phyloP scores from a whole-genome alignment of 2,329 filamentous ascomycete genomes.

The Calonectria honghensis region DNA sequence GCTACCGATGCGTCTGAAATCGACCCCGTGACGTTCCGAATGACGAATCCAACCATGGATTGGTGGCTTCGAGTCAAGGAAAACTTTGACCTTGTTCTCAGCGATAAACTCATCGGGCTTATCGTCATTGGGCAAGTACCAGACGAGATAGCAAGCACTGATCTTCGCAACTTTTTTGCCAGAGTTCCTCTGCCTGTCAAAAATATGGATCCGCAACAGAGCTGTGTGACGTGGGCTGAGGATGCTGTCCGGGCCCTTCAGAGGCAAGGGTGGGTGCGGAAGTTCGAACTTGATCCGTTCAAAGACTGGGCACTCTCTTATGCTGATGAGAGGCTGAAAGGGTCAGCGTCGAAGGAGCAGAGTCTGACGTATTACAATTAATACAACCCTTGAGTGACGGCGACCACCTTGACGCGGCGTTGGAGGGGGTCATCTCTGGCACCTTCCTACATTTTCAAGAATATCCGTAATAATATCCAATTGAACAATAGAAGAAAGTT shows the following conservation, averaged over 20 bases:
- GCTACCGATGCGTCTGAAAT: slow-evolving; percentile 58
- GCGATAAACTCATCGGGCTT: slow-evolving; percentile 54
- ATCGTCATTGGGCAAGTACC: slow-evolving; percentile 55
- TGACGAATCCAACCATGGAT: slow-evolving; percentile 58
- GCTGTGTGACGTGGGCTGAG: slow-evolving; percentile 59
- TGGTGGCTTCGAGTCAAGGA: slow-evolving; percentile 55
- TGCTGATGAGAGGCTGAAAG: slow-evolving; percentile 55
- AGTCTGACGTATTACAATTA: slow-evolving; percentile 29
- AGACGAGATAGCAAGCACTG: slow-evolving; percentile 37
- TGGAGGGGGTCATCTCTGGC: neutral
- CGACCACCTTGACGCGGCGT: neutral
- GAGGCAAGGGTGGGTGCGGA: slow-evolving; percentile 48
- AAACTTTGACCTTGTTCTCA: slow-evolving; percentile 44
- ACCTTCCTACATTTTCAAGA: neutral
- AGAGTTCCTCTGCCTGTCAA: slow-evolving; percentile 55
- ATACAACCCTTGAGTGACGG: neutral
- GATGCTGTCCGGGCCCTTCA: slow-evolving; percentile 55
- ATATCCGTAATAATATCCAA: neutral
- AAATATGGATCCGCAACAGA: slow-evolving; percentile 59
- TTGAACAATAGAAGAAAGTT: neutral
- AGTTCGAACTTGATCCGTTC: slow-evolving; percentile 54
- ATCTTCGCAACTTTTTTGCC: slow-evolving; percentile 51
- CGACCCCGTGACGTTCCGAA: slow-evolving; percentile 56
- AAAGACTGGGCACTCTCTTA: slow-evolving; percentile 55
- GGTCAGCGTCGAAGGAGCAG: slow-evolving; percentile 39